These are phyloP conservation scores for Medicago truncatula DNA, from an alignment of 306 rosid genomes.

Conservation along the genomic window MtrunA17r5.0-ANR NC_053043.1:16760001-16760500, in stretches of 20 bases:
- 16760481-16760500: constrained; percentile 73
- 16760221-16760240: constrained; percentile 65
- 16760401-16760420: constrained; percentile 27
- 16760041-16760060: constrained; percentile 40
- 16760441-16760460: constrained; percentile 24
- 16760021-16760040: constrained; percentile 9
- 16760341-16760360: constrained; percentile 91
- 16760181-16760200: constrained; percentile 81
- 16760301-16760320: constrained; percentile 83
- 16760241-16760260: constrained; percentile 35
- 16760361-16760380: constrained; percentile 88
- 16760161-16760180: constrained; percentile 62
- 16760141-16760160: constrained; percentile 78
- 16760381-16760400: constrained; percentile 50
- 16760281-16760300: constrained; percentile 49
- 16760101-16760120: constrained; percentile 84
- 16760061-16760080: constrained; percentile 43
- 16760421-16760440: constrained; percentile 31
- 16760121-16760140: constrained; percentile 91
- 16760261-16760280: constrained; percentile 41
- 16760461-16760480: constrained; percentile 89
- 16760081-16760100: constrained; percentile 83
- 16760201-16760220: constrained; percentile 94
- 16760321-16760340: constrained; percentile 92
- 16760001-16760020: constrained; percentile 15